phyloP scores from a whole-genome alignment of 1,139 yeast genomes.

The Hansenula lynferdii region DNA sequence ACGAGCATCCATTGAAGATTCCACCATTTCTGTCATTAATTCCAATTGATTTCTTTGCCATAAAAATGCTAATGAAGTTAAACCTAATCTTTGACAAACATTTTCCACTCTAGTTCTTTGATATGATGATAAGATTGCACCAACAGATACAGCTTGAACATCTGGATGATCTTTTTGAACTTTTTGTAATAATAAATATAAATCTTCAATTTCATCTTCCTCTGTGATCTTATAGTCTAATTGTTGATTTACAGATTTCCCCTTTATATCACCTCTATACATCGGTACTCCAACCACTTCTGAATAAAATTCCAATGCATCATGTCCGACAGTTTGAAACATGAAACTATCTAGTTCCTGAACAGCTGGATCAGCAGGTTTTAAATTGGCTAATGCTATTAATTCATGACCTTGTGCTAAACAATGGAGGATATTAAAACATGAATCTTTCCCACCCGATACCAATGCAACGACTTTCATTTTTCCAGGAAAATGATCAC shows the following conservation, averaged over 20 bases:
- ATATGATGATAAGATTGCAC: slow-evolving; percentile 90
- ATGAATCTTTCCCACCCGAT: slow-evolving; percentile 96
- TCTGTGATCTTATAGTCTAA: slow-evolving; percentile 63
- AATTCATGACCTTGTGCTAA: slow-evolving; percentile 77
- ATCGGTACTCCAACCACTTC: slow-evolving; percentile 77
- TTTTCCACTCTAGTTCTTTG: slow-evolving; percentile 92
- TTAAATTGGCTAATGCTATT: slow-evolving; percentile 77
- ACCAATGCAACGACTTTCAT: slow-evolving; percentile 93
- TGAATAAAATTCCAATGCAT: slow-evolving; percentile 59
- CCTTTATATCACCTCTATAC: slow-evolving; percentile 62
- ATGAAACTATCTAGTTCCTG: slow-evolving; percentile 87
- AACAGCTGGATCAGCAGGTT: slow-evolving; percentile 45
- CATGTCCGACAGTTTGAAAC: slow-evolving; percentile 99
- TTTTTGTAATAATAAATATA: slow-evolving; percentile 43
- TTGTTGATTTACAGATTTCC: slow-evolving; percentile 57
- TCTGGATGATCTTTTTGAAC: slow-evolving; percentile 62
- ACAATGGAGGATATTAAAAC: slow-evolving; percentile 84
- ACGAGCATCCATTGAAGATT: slow-evolving; percentile 71
- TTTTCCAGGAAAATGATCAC: no score
- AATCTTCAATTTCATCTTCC: slow-evolving; percentile 85
- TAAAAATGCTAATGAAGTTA: slow-evolving; percentile 67
- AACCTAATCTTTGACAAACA: slow-evolving; percentile 70
- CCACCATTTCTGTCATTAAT: slow-evolving; percentile 79
- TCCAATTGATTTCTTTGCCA: slow-evolving; percentile 88
- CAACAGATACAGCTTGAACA: slow-evolving; percentile 83